Conservation (phyloP, 1,284 basidiomycete genomes). For the Schizophyllum commune region DNA sequence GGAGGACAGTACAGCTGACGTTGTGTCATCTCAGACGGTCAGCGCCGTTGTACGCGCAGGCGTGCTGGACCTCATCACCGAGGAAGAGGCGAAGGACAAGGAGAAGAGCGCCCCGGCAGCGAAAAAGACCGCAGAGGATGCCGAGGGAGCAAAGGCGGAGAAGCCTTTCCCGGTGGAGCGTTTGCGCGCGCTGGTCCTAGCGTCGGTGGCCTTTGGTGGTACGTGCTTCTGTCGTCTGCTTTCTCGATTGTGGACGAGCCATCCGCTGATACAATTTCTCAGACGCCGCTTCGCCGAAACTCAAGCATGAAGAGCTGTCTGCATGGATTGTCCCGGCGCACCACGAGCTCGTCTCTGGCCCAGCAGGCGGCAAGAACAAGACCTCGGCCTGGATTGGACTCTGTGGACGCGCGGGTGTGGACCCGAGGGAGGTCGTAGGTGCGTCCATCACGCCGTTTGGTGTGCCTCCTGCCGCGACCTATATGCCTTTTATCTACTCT, state of each 20-base stretch:
- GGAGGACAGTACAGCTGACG: too few species aligned
- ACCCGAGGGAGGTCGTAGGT: conserved; percentile 59
- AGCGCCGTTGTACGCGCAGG: neutral
- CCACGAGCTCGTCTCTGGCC: conserved; percentile 32
- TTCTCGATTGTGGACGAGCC: neutral
- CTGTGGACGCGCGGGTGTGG: conserved; percentile 58
- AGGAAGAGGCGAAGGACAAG: neutral
- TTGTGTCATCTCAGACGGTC: neutral
- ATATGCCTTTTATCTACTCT: neutral
- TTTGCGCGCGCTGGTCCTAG: neutral
- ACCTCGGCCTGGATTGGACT: conserved; percentile 69
- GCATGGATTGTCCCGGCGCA: conserved; percentile 1
- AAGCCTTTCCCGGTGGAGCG: neutral
- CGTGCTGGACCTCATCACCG: neutral
- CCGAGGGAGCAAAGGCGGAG: neutral
- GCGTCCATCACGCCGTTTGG: conserved; percentile 45
- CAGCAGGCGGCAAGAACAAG: conserved; percentile 35
- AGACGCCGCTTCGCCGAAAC: neutral
- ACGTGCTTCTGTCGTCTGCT: neutral
- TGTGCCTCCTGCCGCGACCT: conserved; percentile 8
- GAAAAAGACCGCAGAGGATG: neutral
- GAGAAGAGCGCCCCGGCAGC: neutral
- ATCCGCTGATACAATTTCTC: neutral
- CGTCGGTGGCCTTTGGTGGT: neutral
- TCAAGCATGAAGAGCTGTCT: conserved; percentile 7